phyloP scores from a whole-genome alignment of 2,329 filamentous ascomycete species.

The Plectosphaerella sp. region DNA sequence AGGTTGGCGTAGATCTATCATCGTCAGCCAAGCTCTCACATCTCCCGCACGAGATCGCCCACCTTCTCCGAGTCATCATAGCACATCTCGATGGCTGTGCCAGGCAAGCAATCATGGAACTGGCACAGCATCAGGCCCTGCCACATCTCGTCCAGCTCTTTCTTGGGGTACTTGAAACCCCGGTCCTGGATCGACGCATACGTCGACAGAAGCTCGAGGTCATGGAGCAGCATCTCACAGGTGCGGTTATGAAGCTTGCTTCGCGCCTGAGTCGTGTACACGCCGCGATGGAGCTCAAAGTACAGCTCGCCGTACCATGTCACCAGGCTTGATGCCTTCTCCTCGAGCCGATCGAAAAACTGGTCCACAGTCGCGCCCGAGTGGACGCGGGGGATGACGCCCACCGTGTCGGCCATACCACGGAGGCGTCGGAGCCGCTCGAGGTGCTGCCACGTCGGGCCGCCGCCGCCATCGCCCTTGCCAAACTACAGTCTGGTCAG shows the following conservation, averaged over 20 bases:
- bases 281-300: slow-evolving; percentile 64
- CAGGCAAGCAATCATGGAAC: slow-evolving; percentile 66
- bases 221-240: slow-evolving; percentile 59
- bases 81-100: slow-evolving; percentile 65
- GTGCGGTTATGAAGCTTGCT: slow-evolving; percentile 65
- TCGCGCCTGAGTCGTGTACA: slow-evolving; percentile 65
- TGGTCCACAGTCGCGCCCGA: slow-evolving; percentile 62
- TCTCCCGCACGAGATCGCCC: slow-evolving; percentile 3
- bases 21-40: neutral
- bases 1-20: slow-evolving; percentile 52
- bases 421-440: slow-evolving; percentile 64
- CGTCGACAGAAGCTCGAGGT: slow-evolving; percentile 61
- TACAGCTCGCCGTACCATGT: slow-evolving; percentile 70
- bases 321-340: slow-evolving; percentile 54
- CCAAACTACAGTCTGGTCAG: slow-evolving; percentile 39
- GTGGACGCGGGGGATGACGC: slow-evolving; percentile 54
- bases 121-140: slow-evolving; percentile 62
- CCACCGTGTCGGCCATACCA: slow-evolving; percentile 57
- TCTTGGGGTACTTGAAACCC: slow-evolving; percentile 61
- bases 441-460: slow-evolving; percentile 60
- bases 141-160: slow-evolving; percentile 64
- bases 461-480: slow-evolving; percentile 65
- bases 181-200: slow-evolving; percentile 51
- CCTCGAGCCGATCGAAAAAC: slow-evolving; percentile 59
- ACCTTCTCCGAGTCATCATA: slow-evolving; percentile 62